A percentile compares a stretch with the other conserved stretches of the same genome.
These are phyloP conservation scores for Dillenia suffruticosa DNA, from an alignment of 164 flowering plant genomes.

Conservation along the genomic window DNA sequence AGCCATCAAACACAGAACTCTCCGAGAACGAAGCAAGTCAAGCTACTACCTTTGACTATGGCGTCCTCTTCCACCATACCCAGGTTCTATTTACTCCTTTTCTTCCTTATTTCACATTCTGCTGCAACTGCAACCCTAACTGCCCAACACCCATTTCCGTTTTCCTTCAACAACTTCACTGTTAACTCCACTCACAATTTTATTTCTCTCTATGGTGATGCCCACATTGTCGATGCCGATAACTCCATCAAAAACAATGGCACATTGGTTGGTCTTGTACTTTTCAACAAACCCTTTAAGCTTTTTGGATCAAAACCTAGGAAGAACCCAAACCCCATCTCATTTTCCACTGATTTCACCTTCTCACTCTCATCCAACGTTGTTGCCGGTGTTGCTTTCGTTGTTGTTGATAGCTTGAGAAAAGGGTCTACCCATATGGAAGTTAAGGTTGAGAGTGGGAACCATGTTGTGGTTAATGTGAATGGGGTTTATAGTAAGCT, in stretches of 20 bases:
- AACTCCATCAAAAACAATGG: constrained; percentile 41
- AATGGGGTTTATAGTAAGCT: constrained; percentile 28
- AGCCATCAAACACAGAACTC: too few species aligned
- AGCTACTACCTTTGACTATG: too few species aligned
- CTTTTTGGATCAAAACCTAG: constrained; percentile 39
- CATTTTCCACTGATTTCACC: constrained; percentile 65
- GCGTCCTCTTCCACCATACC: too few species aligned
- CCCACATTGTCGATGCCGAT: constrained; percentile 39
- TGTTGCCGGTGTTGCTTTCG: constrained; percentile 58
- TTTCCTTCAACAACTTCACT: too few species aligned
- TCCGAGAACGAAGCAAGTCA: too few species aligned
- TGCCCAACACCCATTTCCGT: too few species aligned
- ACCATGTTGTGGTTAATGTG: constrained; percentile 47
- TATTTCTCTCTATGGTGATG: constrained; percentile 62
- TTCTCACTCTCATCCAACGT: constrained; percentile 53
- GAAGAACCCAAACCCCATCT: constrained; percentile 20
- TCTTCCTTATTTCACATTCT: too few species aligned
- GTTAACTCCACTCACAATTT: too few species aligned
- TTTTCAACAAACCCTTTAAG: constrained; percentile 49
- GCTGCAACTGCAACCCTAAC: too few species aligned
- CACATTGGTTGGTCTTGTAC: constrained; percentile 39
- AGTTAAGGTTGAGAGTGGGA: constrained; percentile 28
- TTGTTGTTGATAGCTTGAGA: constrained; percentile 33
- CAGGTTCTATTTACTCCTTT: too few species aligned
- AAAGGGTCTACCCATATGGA: constrained; percentile 25